Conservation (phyloP, 768 basidiomycete species). For the Suillus hirtellus region DNA sequence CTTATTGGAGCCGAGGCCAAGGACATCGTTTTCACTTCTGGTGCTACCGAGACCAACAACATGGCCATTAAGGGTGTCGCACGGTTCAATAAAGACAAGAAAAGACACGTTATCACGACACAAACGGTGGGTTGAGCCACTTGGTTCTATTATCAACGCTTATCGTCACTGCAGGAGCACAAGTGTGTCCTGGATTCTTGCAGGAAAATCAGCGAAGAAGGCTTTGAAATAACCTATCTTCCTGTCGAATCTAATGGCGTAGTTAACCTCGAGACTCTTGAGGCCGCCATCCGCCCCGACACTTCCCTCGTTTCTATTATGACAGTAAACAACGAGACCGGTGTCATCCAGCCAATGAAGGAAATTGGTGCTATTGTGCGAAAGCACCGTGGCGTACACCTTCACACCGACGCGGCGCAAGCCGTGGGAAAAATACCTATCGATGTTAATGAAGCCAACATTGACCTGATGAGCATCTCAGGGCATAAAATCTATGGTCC, state of each 20-base stretch:
- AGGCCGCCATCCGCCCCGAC: slow-evolving; percentile 87
- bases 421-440: slow-evolving; percentile 89
- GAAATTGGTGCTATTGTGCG: slow-evolving; percentile 88
- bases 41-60: slow-evolving; percentile 97
- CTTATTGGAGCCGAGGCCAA: slow-evolving; percentile 93
- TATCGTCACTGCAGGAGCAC: slow-evolving; percentile 68
- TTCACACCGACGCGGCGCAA: slow-evolving; percentile 98
- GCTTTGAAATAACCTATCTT: slow-evolving; percentile 97
- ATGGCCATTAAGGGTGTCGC: slow-evolving; percentile 97
- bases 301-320: slow-evolving; percentile 96
- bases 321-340: slow-evolving; percentile 99
- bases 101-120: slow-evolving; percentile 90
- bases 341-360: slow-evolving; percentile 95
- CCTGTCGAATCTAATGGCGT: slow-evolving; percentile 88
- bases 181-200: slow-evolving; percentile 99
- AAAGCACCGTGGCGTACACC: slow-evolving; percentile 86
- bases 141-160: background rate
- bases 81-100: slow-evolving; percentile 91
- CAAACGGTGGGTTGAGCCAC: slow-evolving; percentile 68
- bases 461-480: slow-evolving; percentile 94
- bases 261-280: slow-evolving; percentile 74
- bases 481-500: slow-evolving; percentile 99
- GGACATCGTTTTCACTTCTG: slow-evolving; percentile 96
- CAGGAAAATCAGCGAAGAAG: slow-evolving; percentile 92
- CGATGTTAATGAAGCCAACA: slow-evolving; percentile 92